Evolutionary conservation across 2,329 filamentous ascomycete genomes (phyloP).

Genomic region (Fusarium chuoi): DNA sequence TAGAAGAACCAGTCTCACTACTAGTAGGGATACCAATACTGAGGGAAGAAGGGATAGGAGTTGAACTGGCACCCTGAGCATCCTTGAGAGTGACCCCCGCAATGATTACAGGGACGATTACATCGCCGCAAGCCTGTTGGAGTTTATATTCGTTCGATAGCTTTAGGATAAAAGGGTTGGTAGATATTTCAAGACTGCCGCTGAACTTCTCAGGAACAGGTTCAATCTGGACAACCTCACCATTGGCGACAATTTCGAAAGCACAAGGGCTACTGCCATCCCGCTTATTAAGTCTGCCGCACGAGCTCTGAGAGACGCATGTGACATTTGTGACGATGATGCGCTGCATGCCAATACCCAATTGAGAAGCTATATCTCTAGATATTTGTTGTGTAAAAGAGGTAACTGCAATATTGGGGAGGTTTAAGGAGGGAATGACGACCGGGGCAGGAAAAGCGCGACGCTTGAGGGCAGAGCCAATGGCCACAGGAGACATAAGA

Average conservation of each 20-base stretch:
- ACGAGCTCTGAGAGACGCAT: no score
- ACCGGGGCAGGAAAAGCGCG: not conserved
- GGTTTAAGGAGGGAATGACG: not conserved
- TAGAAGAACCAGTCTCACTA: not conserved
- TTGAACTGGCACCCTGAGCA: not conserved
- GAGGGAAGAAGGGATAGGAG: not conserved
- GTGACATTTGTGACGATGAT: no score
- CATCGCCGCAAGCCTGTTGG: not conserved
- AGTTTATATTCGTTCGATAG: not conserved
- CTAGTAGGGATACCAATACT: not conserved
- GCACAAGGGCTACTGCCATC: not conserved
- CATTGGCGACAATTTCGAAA: not conserved
- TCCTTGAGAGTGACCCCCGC: not conserved
- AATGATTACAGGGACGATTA: not conserved
- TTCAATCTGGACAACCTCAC: not conserved
- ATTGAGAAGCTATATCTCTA: accelerated
- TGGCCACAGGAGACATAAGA: not conserved
- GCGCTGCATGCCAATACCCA: no score
- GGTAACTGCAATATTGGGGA: not conserved
- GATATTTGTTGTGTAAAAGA: not conserved
- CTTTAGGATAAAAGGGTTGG: not conserved
- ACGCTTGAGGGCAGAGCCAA: not conserved
- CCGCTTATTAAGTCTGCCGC: no score
- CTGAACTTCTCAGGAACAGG: accelerated
- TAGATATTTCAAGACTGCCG: not conserved